Conservation (phyloP, 208 protist genomes). For the Wallacemonas sp. region DNA sequence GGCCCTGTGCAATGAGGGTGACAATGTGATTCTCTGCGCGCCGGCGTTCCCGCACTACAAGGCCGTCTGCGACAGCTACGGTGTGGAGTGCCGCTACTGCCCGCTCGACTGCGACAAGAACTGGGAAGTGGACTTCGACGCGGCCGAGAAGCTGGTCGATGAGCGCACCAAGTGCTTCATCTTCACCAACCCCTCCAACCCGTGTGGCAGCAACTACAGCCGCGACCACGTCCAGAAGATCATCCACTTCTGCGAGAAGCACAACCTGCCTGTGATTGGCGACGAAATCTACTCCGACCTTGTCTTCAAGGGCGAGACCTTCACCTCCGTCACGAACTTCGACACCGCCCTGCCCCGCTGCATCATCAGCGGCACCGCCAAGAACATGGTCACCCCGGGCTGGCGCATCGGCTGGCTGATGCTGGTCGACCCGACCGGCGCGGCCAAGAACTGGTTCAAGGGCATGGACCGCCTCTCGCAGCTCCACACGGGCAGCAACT, state of each 20-base stretch:
- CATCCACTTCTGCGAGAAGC: conserved; percentile 59
- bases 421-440: conserved; percentile 50
- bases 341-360: conserved; percentile 63
- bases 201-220: conserved; percentile 87
- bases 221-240: conserved; percentile 62
- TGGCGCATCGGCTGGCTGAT: conserved; percentile 88
- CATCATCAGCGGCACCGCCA: conserved; percentile 84
- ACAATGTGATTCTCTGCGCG: conserved; percentile 87
- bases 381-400: conserved; percentile 88
- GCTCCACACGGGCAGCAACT: conserved; percentile 80
- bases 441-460: conserved; percentile 22
- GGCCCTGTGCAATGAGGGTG: conserved; percentile 63
- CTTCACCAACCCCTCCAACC: conserved; percentile 94
- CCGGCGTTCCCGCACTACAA: conserved; percentile 92
- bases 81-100: conserved; percentile 68
- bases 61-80: conserved; percentile 62
- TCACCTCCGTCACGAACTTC: conserved; percentile 64
- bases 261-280: conserved; percentile 83
- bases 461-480: conserved; percentile 39
- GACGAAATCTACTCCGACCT: conserved; percentile 94
- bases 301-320: conserved; percentile 65
- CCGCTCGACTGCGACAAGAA: conserved; percentile 60
- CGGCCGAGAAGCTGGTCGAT: conserved; percentile 69
- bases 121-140: conserved; percentile 87
- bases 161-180: conserved; percentile 81